phyloP scores from a whole-genome alignment of 495 filamentous ascomycete genomes.

The Hypoxylon perforatum region DNA sequence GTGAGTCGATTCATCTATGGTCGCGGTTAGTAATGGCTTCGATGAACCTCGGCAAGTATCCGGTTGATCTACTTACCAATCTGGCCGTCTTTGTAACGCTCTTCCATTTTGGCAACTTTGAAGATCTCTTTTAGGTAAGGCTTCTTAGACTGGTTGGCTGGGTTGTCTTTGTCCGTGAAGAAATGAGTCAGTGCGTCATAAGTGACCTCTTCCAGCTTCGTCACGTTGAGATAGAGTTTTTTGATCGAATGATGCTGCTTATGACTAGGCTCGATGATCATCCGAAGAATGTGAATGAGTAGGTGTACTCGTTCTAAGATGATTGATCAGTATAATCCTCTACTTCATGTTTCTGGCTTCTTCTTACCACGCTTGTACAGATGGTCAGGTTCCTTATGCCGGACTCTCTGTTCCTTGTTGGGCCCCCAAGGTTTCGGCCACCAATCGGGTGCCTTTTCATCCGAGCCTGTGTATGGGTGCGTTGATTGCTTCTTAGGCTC shows the following conservation, averaged over 20 bases:
- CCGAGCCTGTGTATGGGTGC: slow-evolving; percentile 81
- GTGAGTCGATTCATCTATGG: slow-evolving; percentile 51
- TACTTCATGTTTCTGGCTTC: background rate
- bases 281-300: slow-evolving; percentile 70
- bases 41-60: background rate
- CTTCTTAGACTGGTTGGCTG: slow-evolving; percentile 55
- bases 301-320: slow-evolving; percentile 68
- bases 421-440: slow-evolving; percentile 74
- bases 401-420: slow-evolving; percentile 49
- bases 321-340: background rate
- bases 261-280: slow-evolving; percentile 59
- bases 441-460: slow-evolving; percentile 77
- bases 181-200: slow-evolving; percentile 58
- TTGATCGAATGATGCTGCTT: slow-evolving; percentile 52
- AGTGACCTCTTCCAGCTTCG: slow-evolving; percentile 58
- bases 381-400: slow-evolving; percentile 90
- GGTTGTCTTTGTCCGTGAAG: slow-evolving; percentile 56
- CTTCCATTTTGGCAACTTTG: slow-evolving; percentile 71
- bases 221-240: slow-evolving; percentile 53
- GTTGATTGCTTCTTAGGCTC: slow-evolving; percentile 87
- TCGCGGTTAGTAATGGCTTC: slow-evolving; percentile 21
- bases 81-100: slow-evolving; percentile 67
- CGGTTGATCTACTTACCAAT: slow-evolving; percentile 64
- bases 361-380: slow-evolving; percentile 76
- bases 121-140: slow-evolving; percentile 72